These are phyloP conservation scores for Pezicula rhizophila DNA, from an alignment of 2,329 filamentous ascomycete genomes.

Conservation along the genomic window DNA sequence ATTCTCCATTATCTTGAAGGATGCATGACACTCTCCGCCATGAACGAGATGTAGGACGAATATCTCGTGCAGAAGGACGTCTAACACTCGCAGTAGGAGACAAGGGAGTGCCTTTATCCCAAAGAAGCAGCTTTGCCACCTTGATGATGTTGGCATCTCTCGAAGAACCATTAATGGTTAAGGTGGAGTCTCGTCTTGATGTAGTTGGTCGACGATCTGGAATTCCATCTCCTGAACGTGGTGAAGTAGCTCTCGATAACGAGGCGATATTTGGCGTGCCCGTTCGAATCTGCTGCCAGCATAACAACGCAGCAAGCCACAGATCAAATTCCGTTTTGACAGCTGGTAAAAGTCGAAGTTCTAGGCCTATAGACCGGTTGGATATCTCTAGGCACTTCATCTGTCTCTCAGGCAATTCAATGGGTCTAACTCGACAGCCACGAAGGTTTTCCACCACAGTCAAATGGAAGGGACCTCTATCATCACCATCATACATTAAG, in stretches of 20 bases:
- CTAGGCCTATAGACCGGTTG: constrained; percentile 47
- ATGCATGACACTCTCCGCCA: constrained; percentile 92
- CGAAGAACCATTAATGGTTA: constrained; percentile 49
- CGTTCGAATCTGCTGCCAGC: constrained; percentile 72
- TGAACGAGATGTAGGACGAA: constrained; percentile 47
- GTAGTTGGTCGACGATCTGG: constrained; percentile 24
- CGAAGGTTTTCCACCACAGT: constrained; percentile 68
- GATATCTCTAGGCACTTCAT: constrained; percentile 48
- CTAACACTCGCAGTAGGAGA: constrained; percentile 47
- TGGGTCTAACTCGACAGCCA: constrained; percentile 62
- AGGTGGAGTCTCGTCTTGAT: constrained; percentile 39
- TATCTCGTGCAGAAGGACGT: constrained; percentile 48
- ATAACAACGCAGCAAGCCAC: constrained; percentile 75
- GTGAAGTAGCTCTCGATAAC: constrained; percentile 5
- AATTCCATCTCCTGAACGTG: constrained; percentile 1
- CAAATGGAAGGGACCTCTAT: constrained; percentile 57
- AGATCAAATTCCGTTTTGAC: constrained; percentile 63
- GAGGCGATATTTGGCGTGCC: constrained; percentile 19
- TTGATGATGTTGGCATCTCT: constrained; percentile 88
- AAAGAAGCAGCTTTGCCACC: constrained; percentile 82
- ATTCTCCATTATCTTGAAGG: constrained; percentile 87
- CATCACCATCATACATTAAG: constrained; percentile 68
- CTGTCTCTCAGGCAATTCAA: constrained; percentile 39
- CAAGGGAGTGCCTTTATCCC: constrained; percentile 67
- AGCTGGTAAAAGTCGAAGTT: constrained; percentile 60